These are phyloP conservation scores for Spergularia azorica DNA, from an alignment of 179 eudicot genomes.

Conservation along the genomic window DNA sequence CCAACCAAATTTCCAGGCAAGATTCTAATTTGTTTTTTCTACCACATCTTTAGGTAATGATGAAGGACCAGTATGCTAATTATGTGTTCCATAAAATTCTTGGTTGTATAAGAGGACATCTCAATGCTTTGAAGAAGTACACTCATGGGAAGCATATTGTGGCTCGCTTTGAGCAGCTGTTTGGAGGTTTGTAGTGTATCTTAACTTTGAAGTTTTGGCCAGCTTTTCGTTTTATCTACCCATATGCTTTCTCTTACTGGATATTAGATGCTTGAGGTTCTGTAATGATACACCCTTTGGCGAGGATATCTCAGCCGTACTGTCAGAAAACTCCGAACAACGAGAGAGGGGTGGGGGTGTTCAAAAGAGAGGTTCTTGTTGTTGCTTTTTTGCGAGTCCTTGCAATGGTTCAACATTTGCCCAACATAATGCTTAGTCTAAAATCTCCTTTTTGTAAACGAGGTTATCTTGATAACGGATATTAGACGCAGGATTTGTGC, in stretches of 20 bases:
- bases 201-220: not conserved
- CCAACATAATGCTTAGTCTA: too few relatives aligned
- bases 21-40: conserved; percentile 44
- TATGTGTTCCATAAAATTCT: conserved; percentile 84
- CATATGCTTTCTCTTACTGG: not conserved
- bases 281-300: too few relatives aligned
- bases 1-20: conserved; percentile 41
- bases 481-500: too few relatives aligned
- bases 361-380: too few relatives aligned
- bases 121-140: conserved; percentile 80
- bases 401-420: too few relatives aligned
- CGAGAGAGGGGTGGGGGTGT: not conserved
- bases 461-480: too few relatives aligned
- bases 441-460: too few relatives aligned
- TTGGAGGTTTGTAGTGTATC: conserved; percentile 32
- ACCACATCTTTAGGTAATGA: conserved; percentile 52
- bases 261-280: not conserved
- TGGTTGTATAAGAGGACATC: conserved; percentile 60
- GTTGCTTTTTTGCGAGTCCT: not conserved
- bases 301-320: too few relatives aligned
- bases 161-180: conserved; percentile 63
- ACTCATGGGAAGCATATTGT: conserved; percentile 95
- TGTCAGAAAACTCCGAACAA: too few relatives aligned
- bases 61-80: conserved; percentile 94
- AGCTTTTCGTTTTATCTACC: not conserved